A percentile compares a stretch with the other conserved stretches of the same genome.
These are phyloP conservation scores for Cyclostephanos invisitatus DNA, from an alignment of 108 stramenopile species.

Conservation along the genomic window DNA sequence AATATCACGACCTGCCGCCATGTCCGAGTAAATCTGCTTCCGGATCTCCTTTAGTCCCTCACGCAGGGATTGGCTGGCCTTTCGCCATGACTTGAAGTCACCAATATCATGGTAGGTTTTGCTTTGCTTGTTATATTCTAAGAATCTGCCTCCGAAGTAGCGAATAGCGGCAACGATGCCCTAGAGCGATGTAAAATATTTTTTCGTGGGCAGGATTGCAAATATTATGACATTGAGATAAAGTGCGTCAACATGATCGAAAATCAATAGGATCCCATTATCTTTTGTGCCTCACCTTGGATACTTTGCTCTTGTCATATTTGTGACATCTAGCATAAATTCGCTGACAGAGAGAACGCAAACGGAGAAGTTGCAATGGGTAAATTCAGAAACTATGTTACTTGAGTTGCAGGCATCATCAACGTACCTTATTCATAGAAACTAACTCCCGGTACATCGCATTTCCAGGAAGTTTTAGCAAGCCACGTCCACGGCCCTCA, in stretches of 20 bases:
- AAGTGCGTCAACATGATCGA: too few relatives aligned
- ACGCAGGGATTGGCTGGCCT: slow-evolving; percentile 31
- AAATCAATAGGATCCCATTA: too few relatives aligned
- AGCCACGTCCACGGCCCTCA: slow-evolving; percentile 23
- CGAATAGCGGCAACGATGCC: slow-evolving; percentile 23
- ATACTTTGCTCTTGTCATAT: background rate
- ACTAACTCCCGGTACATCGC: slow-evolving; percentile 16
- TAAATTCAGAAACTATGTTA: too few relatives aligned
- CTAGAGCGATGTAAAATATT: too few relatives aligned
- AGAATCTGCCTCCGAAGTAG: slow-evolving; percentile 48
- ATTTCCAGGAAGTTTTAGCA: slow-evolving; percentile 27
- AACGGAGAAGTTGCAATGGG: too few relatives aligned
- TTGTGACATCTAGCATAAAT: background rate
- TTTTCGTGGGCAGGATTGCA: too few relatives aligned
- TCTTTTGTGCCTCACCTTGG: background rate
- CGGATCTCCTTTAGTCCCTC: slow-evolving; percentile 67
- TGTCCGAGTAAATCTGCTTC: slow-evolving; percentile 12
- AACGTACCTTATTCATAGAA: background rate
- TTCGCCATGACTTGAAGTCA: slow-evolving; percentile 69
- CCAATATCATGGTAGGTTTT: slow-evolving; percentile 68
- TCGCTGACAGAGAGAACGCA: too few relatives aligned
- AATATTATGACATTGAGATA: too few relatives aligned
- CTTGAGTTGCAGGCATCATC: too few relatives aligned
- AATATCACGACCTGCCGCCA: too few relatives aligned
- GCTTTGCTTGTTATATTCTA: slow-evolving; percentile 54